phyloP scores from a whole-genome alignment of 768 basidiomycete species.

The Kwoniella bestiolae region DNA sequence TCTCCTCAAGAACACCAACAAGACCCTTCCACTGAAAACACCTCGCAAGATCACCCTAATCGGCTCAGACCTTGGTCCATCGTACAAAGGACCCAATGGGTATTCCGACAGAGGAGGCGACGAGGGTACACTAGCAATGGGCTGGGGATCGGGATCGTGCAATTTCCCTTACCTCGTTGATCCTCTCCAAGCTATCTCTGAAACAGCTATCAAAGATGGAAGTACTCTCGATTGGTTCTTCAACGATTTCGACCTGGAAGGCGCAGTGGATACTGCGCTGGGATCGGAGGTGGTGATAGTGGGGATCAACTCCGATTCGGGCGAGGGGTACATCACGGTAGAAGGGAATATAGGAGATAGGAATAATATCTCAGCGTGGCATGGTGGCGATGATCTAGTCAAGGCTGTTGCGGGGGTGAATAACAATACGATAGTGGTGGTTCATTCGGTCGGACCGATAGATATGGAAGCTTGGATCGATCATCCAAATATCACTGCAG shows the following conservation, averaged over 20 bases:
- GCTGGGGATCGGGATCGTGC: slow-evolving; percentile 87
- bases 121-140: slow-evolving; percentile 73
- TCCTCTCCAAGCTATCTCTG: slow-evolving; percentile 80
- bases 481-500: slow-evolving; percentile 75
- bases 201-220: slow-evolving; percentile 68
- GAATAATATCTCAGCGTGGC: slow-evolving; percentile 73
- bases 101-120: slow-evolving; percentile 68
- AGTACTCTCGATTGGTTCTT: slow-evolving; percentile 72
- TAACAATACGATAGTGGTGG: slow-evolving; percentile 65
- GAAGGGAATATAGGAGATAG: slow-evolving; percentile 79
- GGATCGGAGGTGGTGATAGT: slow-evolving; percentile 73
- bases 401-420: slow-evolving; percentile 63
- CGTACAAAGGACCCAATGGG: slow-evolving; percentile 70
- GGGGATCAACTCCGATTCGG: slow-evolving; percentile 74
- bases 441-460: slow-evolving; percentile 71
- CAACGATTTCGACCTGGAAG: slow-evolving; percentile 68
- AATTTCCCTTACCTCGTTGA: slow-evolving; percentile 72
- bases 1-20: slow-evolving; percentile 72
- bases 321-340: slow-evolving; percentile 79
- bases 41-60: slow-evolving; percentile 65
- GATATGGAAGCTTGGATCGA: slow-evolving; percentile 68
- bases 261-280: slow-evolving; percentile 59
- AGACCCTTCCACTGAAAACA: slow-evolving; percentile 64
- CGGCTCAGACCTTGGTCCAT: slow-evolving; percentile 67
- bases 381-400: slow-evolving; percentile 72